Evolutionary conservation across 83 land plant genomes (phyloP).

Genomic region (Picea mariana): DNA sequence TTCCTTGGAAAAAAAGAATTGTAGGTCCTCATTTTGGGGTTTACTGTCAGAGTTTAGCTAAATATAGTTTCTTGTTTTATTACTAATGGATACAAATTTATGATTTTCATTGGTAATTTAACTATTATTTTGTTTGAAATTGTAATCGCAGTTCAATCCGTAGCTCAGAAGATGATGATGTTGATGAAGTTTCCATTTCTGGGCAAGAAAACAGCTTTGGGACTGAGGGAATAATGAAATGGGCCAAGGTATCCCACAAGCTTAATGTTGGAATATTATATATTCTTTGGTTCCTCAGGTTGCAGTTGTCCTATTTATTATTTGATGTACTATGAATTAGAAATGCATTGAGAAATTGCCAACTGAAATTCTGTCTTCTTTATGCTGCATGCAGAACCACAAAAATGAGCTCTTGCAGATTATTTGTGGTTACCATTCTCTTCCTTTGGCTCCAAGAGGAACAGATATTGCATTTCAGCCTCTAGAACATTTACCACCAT

Average conservation of each 20-base stretch:
- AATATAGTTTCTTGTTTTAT: not conserved
- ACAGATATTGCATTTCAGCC: slow-evolving; percentile 72
- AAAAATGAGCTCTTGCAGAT: slow-evolving; percentile 78
- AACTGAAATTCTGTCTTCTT: not conserved
- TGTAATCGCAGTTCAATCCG: slow-evolving; percentile 61
- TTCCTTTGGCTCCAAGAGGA: slow-evolving; percentile 74
- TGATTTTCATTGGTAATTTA: not conserved
- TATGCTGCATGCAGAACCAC: slow-evolving; percentile 48
- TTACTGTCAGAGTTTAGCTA: not conserved
- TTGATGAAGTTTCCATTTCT: slow-evolving; percentile 36
- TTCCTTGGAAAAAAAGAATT: not conserved
- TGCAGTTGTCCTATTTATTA: no score
- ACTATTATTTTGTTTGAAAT: slow-evolving; percentile 3
- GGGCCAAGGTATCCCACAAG: slow-evolving; percentile 74
- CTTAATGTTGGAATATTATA: no score
- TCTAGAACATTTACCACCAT: slow-evolving; percentile 79
- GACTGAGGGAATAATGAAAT: slow-evolving; percentile 61
- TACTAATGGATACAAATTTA: not conserved
- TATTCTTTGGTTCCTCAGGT: no score
- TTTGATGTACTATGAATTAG: not conserved
- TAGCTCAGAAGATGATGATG: slow-evolving; percentile 87
- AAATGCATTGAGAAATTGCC: not conserved
- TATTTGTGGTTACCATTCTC: slow-evolving; percentile 78
- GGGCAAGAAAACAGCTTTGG: slow-evolving; percentile 48
- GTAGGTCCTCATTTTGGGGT: not conserved